A percentile compares a stretch with the other conserved stretches of the same genome.
Evolutionary conservation across 129 eudicot genomes (phyloP).

Genomic region (Artemisia tridentata): DNA sequence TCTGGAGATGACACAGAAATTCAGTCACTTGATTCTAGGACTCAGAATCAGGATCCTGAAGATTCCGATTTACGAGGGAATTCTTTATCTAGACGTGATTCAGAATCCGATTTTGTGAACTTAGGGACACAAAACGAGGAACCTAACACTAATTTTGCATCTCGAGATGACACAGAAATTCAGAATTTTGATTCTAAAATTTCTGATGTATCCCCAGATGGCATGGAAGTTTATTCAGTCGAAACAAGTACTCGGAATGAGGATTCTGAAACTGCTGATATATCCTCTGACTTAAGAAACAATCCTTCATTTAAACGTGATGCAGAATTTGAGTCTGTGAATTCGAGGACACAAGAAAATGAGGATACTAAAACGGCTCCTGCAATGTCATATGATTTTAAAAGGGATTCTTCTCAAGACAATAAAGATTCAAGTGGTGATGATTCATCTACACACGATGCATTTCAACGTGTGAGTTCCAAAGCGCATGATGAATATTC

Average conservation of each 20-base stretch:
- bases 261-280: constrained; percentile 1
- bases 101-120: neutral
- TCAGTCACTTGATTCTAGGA: neutral
- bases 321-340: neutral
- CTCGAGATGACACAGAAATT: neutral
- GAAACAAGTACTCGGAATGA: neutral
- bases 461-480: too few relatives aligned
- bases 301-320: constrained; percentile 11
- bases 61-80: neutral
- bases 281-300: neutral
- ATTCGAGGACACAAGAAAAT: neutral
- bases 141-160: neutral
- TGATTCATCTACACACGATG: too few relatives aligned
- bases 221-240: neutral
- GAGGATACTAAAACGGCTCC: neutral
- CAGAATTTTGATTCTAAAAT: constrained; percentile 12
- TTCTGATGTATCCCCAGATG: neutral
- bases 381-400: neutral
- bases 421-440: too few relatives aligned
- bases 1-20: constrained; percentile 10
- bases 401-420: neutral
- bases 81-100: constrained; percentile 17
- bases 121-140: constrained; percentile 5
- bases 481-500: too few relatives aligned
- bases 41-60: neutral